Percentiles rank a stretch among this genome's conserved stretches.
phyloP scores from a whole-genome alignment of 495 filamentous ascomycete species.

The Talaromyces borbonicus region DNA sequence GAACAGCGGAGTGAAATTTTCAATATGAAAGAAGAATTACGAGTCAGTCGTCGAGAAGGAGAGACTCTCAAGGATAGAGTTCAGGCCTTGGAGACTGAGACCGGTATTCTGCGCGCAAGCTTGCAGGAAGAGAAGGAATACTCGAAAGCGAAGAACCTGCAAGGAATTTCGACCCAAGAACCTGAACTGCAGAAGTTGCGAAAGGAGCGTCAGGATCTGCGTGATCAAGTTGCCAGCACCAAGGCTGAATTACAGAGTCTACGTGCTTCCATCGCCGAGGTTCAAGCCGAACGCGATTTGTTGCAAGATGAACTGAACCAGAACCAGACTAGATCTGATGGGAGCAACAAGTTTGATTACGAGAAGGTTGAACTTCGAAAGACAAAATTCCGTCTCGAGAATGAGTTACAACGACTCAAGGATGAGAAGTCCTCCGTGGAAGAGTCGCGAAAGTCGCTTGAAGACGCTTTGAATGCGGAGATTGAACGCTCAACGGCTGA shows the following conservation, averaged over 20 bases:
- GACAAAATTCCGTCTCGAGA: conserved; percentile 47
- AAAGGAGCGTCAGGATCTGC: conserved; percentile 49
- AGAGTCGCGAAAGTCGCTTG: conserved; percentile 42
- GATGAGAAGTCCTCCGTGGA: conserved; percentile 44
- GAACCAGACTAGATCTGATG: conserved; percentile 38
- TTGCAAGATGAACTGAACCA: conserved; percentile 46
- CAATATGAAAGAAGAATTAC: conserved; percentile 55
- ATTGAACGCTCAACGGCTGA: conserved; percentile 47
- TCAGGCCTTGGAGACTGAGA: conserved; percentile 69
- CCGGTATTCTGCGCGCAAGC: conserved; percentile 63
- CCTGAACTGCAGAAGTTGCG: conserved; percentile 38
- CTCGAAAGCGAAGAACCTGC: conserved; percentile 44
- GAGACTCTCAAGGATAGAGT: conserved; percentile 55
- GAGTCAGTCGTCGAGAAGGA: conserved; percentile 54
- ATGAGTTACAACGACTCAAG: conserved; percentile 45
- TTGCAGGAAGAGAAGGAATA: conserved; percentile 66
- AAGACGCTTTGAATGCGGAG: conserved; percentile 44
- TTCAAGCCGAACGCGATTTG: conserved; percentile 56
- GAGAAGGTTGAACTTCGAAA: conserved; percentile 54
- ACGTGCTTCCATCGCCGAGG: conserved; percentile 39
- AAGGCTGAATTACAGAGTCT: conserved; percentile 51
- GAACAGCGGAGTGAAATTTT: conserved; percentile 50
- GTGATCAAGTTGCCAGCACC: conserved; percentile 51
- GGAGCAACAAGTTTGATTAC: conserved; percentile 47
- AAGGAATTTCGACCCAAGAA: conserved; percentile 36